These are phyloP conservation scores for Monilinia aucupariae DNA, from an alignment of 2,329 filamentous ascomycete genomes.

Conservation along the genomic window DNA sequence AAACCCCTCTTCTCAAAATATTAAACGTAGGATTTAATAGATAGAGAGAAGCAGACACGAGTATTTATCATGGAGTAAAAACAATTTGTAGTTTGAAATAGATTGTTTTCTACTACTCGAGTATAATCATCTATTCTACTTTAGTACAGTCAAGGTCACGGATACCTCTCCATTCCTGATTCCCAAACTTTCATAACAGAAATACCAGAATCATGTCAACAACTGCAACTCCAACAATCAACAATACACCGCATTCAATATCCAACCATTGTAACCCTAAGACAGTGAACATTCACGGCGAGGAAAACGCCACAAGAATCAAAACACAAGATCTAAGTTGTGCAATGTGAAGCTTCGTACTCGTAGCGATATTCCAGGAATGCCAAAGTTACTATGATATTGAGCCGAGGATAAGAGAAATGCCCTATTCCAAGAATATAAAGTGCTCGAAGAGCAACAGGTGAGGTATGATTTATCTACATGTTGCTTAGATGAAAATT, in stretches of 20 bases:
- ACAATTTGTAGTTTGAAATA: background rate
- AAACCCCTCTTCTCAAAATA: too few relatives aligned
- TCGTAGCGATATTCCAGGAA: background rate
- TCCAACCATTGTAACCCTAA: background rate
- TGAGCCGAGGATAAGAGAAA: background rate
- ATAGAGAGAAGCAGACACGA: background rate
- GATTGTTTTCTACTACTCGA: background rate
- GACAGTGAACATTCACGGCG: background rate
- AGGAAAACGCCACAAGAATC: background rate
- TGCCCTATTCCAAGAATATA: background rate
- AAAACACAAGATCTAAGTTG: background rate
- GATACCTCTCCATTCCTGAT: too few relatives aligned
- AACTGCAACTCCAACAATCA: background rate
- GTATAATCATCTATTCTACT: too few relatives aligned
- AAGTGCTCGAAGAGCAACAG: background rate
- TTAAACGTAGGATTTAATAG: too few relatives aligned
- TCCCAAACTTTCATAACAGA: too few relatives aligned
- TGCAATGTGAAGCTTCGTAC: background rate
- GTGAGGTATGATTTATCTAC: background rate
- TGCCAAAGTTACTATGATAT: background rate
- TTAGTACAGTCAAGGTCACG: background rate
- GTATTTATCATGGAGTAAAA: background rate
- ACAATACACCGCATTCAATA: fast-evolving
- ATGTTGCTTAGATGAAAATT: background rate
- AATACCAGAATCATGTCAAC: too few relatives aligned